Evolutionary conservation across 495 filamentous ascomycete species (phyloP), one percentile per base, ranked within the genome.

Genomic region (Tuber melanosporum): DNA sequence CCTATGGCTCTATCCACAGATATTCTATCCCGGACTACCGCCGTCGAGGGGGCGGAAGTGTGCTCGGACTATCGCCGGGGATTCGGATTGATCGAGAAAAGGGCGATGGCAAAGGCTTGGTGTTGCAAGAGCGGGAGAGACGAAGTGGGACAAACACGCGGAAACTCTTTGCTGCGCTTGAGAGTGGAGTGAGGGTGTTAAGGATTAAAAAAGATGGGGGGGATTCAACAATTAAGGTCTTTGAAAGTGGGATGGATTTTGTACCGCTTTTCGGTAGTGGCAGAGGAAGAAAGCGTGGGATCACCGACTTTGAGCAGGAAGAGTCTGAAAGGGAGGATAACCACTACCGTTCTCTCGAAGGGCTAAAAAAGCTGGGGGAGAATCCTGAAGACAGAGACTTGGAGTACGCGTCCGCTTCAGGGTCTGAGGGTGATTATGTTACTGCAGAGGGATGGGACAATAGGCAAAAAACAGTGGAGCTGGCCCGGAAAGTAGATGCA

Each of bases 291-390:
- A 82, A 83, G 69, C 73, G 72, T 71, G 78, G 77, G 36, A 66
- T 22, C 19, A 46, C 71, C 17, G 75, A 75, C 46, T 72, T 75
- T 5, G 77, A 82, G 52, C 77, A 52, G 70, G 76, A 78, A 45
- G 74, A 71, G 42, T 83, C 83, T 15, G 84, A 85, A 20, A 85
- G 89, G 70, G 88, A 90, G 14, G 85, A 83, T 70, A 86, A 87
- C 73, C 87, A 90, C 70, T 94, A 94, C 79, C 88, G 92, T 57
- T 93, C 92, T 42, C 91, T 94, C 26, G 86, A 91, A 74, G 89
- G 89, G 36, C 91, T 91, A 82, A 87, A 88, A 36, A 92, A 86
- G 76, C 72, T 83, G 22, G 84, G 81, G 12, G 79, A 83, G 43
- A 76, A 85, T 71, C 84, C 84, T n/a, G 82, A 85, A 47, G 87